Percentiles rank a stretch among this genome's conserved stretches.
Evolutionary conservation across 2,329 filamentous ascomycete genomes (phyloP).

Genomic region (Pseudogymnoascus sp.): DNA sequence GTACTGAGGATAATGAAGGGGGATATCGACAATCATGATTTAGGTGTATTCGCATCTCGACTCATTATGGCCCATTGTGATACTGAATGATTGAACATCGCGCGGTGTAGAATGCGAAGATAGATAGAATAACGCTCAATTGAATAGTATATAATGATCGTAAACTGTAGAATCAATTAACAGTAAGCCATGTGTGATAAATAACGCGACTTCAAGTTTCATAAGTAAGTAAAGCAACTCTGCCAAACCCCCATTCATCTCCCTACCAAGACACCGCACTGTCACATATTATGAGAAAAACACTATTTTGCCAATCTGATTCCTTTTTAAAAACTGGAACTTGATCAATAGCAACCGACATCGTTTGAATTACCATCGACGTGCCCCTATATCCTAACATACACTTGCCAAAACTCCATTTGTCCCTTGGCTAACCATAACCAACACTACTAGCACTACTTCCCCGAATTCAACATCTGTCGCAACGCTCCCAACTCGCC

Average conservation of each 20-base stretch:
- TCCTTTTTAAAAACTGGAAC: neutral
- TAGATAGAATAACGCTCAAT: neutral
- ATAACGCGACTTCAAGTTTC: neutral
- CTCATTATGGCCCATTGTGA: constrained; percentile 1
- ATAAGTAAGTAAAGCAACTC: neutral
- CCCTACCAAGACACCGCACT: neutral
- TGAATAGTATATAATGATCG: neutral
- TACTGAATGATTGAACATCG: neutral
- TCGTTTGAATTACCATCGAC: constrained; percentile 1
- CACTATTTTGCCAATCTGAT: constrained; percentile 4
- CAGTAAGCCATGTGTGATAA: neutral
- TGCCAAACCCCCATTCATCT: neutral
- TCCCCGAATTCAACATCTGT: constrained; percentile 32
- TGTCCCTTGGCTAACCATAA: neutral
- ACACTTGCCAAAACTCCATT: neutral
- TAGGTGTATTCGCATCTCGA: neutral
- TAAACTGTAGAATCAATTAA: neutral
- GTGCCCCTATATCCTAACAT: neutral
- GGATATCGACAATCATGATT: neutral
- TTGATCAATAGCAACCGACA: constrained; percentile 6
- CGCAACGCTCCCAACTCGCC: constrained; percentile 55
- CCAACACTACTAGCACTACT: constrained; percentile 3
- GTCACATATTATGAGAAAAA: neutral
- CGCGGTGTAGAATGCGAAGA: neutral
- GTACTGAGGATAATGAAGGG: neutral